Evolutionary conservation across 768 basidiomycete species (phyloP).

Genomic region (Galerina marginata): DNA sequence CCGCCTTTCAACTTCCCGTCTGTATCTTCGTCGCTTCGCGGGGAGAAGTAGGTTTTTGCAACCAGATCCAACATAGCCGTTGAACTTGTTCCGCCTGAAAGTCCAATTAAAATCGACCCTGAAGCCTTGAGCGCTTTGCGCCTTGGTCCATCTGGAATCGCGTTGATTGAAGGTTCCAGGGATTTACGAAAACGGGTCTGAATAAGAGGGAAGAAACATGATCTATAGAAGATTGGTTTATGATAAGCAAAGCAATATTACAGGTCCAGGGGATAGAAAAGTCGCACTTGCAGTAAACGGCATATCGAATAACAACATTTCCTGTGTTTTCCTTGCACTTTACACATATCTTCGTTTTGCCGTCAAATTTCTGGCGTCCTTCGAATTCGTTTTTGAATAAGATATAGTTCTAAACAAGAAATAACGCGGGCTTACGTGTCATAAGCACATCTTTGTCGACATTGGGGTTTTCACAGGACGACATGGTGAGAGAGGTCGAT

Average conservation of each 20-base stretch:
- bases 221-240: conserved; percentile 20
- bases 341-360: conserved; percentile 66
- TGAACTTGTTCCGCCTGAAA: conserved; percentile 83
- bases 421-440: conserved; percentile 54
- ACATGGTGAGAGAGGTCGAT: conserved; percentile 15
- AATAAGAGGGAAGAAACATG: conserved; percentile 69
- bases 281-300: conserved; percentile 81
- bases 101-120: conserved; percentile 70
- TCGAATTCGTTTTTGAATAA: conserved; percentile 28
- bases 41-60: conserved; percentile 59
- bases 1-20: conserved; percentile 48
- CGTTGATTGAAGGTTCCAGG: conserved; percentile 69
- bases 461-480: conserved; percentile 69
- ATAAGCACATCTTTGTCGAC: conserved; percentile 66
- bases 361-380: conserved; percentile 72
- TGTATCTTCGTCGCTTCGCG: conserved; percentile 17
- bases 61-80: conserved; percentile 75
- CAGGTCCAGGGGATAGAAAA: neutral
- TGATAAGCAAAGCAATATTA: neutral
- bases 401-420: neutral
- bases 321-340: conserved; percentile 73
- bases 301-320: conserved; percentile 76
- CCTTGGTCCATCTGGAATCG: conserved; percentile 56
- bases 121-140: conserved; percentile 66
- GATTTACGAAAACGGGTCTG: conserved; percentile 66